Conservation (phyloP, 2,329 filamentous ascomycete species). For the Trichoderma atroviride region DNA sequence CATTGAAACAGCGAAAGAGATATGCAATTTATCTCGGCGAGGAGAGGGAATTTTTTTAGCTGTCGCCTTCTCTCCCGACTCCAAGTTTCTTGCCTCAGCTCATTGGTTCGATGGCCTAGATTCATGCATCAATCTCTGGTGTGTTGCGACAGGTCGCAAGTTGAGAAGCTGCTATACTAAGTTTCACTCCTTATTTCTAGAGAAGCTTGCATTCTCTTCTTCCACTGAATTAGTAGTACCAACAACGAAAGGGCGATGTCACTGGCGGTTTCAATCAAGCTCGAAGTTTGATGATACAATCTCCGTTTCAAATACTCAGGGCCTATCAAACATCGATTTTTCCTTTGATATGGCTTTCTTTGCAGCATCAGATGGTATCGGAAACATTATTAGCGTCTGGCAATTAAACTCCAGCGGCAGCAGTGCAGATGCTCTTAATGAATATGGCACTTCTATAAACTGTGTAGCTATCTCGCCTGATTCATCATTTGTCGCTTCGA, state of each 20-base stretch:
- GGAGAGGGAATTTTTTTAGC: rapidly evolving
- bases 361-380: neutral
- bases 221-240: neutral
- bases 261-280: neutral
- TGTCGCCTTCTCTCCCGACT: neutral
- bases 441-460: too few relatives aligned
- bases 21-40: neutral
- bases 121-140: neutral
- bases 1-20: neutral
- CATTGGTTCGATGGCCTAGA: too few relatives aligned
- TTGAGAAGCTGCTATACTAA: neutral
- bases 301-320: neutral
- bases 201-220: neutral
- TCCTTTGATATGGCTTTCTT: neutral
- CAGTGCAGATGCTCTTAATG: neutral
- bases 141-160: neutral
- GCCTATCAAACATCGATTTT: neutral
- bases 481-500: neutral
- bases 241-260: neutral
- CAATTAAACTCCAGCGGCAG: neutral
- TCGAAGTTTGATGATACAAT: neutral
- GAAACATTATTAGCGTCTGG: neutral
- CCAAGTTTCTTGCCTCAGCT: neutral
- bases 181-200: neutral
- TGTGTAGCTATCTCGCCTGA: neutral